Conservation (phyloP, 192 early-diverging fungal genomes). For the Physocladia obscura region DNA sequence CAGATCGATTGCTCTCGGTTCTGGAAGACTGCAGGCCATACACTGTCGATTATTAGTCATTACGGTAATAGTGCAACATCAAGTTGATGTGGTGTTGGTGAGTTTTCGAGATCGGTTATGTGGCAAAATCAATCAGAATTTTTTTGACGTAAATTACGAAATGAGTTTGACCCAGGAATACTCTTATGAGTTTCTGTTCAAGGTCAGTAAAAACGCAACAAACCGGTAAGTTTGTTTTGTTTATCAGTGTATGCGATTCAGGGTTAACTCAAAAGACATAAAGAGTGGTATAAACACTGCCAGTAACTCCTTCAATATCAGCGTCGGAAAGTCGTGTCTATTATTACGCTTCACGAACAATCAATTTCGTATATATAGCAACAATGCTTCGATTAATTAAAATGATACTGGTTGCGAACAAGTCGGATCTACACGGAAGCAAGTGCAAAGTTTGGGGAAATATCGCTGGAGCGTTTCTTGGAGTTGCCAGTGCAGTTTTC, state of each 20-base stretch:
- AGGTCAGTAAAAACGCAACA: not conserved
- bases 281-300: not conserved
- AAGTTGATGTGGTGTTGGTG: too few relatives aligned
- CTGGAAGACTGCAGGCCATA: too few relatives aligned
- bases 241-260: constrained; percentile 39
- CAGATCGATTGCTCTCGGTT: too few relatives aligned
- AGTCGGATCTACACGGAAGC: constrained; percentile 93
- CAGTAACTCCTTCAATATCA: not conserved
- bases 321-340: constrained; percentile 45
- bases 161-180: too few relatives aligned
- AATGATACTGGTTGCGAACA: constrained; percentile 90
- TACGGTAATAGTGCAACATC: too few relatives aligned
- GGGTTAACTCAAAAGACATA: too few relatives aligned
- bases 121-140: too few relatives aligned
- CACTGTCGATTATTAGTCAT: too few relatives aligned
- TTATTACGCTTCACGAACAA: constrained; percentile 43
- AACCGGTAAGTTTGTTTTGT: not conserved
- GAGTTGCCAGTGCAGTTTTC: constrained; percentile 27
- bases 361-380: constrained; percentile 26
- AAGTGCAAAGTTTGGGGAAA: constrained; percentile 85
- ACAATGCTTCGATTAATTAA: constrained; percentile 50
- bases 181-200: constrained; percentile 26
- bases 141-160: too few relatives aligned
- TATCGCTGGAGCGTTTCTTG: constrained; percentile 59
- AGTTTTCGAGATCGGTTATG: too few relatives aligned